Evolutionary conservation across 495 filamentous ascomycete genomes (phyloP), one percentile per base, ranked within the genome.

Genomic region (Hypoxylon intermedium): DNA sequence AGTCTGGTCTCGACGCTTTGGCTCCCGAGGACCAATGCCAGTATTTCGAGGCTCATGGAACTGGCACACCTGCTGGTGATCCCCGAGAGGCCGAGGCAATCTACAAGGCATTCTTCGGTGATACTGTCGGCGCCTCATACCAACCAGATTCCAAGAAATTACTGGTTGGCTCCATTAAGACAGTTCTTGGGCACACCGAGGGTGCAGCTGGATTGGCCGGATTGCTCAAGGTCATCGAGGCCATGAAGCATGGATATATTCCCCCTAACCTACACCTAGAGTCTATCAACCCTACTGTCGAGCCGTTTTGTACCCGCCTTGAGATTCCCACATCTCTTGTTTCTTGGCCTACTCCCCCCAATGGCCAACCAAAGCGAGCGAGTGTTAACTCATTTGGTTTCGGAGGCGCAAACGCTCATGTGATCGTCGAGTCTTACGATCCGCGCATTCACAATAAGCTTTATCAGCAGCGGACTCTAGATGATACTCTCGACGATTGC

Each of bases 331-430:
- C 76, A 0, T 37, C 52, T 20, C 6, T 56, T 5, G 40, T 66
- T 0, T 51, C 74, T 12, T 85, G 82, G 82, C 82, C 82, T 0
- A 19, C 26, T 1, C 68, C 74, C 9, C 54, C 66, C 1, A 20
- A 55, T 0, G 79, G 76, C 1, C 57, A 69, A 2, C 75, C 81
- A 0, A 80, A 80, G 12, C 75, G 85, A 30, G 80, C 76, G 0
- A 85, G 82, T 30, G 77, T 89, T n/a, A 89, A 87, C 58, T 83
- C 79, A 4, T 88, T 86, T 47, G 85, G 86, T 0, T 87, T 83
- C 58, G 86, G 85, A 9, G 85, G 86, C 20, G 76, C 79, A 12
- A 89, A 89, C 60, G 77, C 82, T 1, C 85, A 88, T 51, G 79
- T 71, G 11, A 83, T 89, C 36, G 20, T 86, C 2, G 82, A 85